Base-by-base conservation (phyloP, 2,329 filamentous ascomycete species). In the Parastagonospora nodorum region DNA sequence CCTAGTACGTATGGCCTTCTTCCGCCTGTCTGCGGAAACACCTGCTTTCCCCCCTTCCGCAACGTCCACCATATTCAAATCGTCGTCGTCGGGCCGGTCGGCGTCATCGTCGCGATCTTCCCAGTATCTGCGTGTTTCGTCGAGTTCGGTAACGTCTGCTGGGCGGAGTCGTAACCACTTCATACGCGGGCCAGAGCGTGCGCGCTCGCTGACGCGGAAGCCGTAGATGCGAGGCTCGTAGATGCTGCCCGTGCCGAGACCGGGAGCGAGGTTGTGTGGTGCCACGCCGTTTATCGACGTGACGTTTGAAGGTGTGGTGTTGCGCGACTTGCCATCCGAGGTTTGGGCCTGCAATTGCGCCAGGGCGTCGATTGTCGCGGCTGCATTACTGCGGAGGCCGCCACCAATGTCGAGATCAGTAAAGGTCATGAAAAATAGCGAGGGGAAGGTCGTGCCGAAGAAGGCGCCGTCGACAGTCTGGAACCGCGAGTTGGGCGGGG, bases 381-480 rank as follows among this genome's bases (percentile, higher is more conserved):
- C 55, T 10, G 67, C 63, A 50, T 65, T 67, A 87, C 87, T 63
- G 86, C 85, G 69, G 67, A 88, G 87, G 29, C 87, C 87, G 31
- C 87, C 87, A 41, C 80, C 80, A 52, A 97, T 85, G 63, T 97
- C 92, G 69, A 97, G 89, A 71, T 99, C 94, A 31, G 94, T 93
- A 75, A 97, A 99, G 33, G 93, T 99, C 80, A 99, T 93, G 73
- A 99, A 91, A 79, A 99, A 99, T 52, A 99, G 85, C 39, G 92
- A 92, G 55, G 92, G 92, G 73, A 99, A 99, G 0, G 94, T 99
- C 46, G 94, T 93, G 41, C 94, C 94, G 69, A 99, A 99, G 79
- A 97, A 99, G 40, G 94, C 94, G 45, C 94, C 94, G 64, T 99
- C 94, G 30, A 99, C 94, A 2, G 91, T 93, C 75, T 97, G 94